Base-by-base conservation (phyloP, 202 grass and related monocot species). In the Cymbopogon flexuosus region DNA sequence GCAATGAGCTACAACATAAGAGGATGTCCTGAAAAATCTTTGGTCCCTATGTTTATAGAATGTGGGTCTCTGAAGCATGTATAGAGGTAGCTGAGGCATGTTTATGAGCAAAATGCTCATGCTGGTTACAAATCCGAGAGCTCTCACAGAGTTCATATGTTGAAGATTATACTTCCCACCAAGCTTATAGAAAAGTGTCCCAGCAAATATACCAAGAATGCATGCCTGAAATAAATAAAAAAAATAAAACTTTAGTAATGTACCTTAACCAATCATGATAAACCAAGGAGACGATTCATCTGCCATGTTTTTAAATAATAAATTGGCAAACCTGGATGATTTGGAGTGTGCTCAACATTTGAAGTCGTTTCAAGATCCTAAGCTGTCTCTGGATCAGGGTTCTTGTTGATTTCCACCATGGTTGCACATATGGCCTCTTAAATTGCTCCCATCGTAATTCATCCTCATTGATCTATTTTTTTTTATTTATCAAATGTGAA, bases 91-190 rank as follows among this genome's bases (percentile, higher is more conserved):
- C 59, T 83, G 80, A 52, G 70, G 58, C 60, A 75, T 83, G 11
- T 75, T 83, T 66, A 83, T 83, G 30, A 83, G 69, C 69, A 83
- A 52, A 65, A 75, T 83, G 80, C 80, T 74, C 80, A 83, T 83
- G 57, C 42, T 83, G 5, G 29, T 65, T 74, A 83, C 80, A 65
- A 83, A 83, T 19, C 80, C 70, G 27, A 83, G 80, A 19, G 80
- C 80, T 56, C 80, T 72, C 40, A 83, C 70, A 35, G 80, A 83
- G 80, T 75, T 83, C 80, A 83, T 83, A 18, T 83, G 59, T 72
- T 66, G 80, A 63, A 65, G 80, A 24, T 36, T 74, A 40, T 83
- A 83, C 43, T 37, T 30, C 41, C 77, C 80, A 39, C 59, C 70
- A 72, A 83, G 42, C 43, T 75, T 83, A 21, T 83, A 83, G 45